Base-by-base conservation (phyloP, 2,329 filamentous ascomycete genomes). In the Aspergillus oerlinghausenensis region DNA sequence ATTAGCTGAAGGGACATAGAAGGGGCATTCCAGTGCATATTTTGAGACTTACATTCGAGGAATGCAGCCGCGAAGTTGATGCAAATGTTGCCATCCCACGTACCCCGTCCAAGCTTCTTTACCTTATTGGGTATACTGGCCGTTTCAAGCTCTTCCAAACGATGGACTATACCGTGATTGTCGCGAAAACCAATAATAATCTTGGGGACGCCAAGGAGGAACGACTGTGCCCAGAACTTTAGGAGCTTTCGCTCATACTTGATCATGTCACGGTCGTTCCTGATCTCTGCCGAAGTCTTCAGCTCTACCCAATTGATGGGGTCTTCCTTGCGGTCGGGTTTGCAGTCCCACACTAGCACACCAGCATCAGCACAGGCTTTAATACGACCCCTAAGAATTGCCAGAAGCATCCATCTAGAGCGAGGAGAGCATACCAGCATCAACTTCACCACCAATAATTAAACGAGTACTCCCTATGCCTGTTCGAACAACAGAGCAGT, bases 161-260 rank as follows among this genome's bases (percentile, higher is more conserved):
- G 80, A 50, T 81, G 80, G 23, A 99, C 79, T 53, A 90, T 82
- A 7, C 94, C 93, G 55, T 87, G 69, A 55, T 82, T 84, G 35
- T 84, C 87, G 50, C 94, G 86, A 71, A 94, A 97, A 0, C 94
- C 94, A 29, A 99, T 89, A 49, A 97, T 85, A 62, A 99, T 90
- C 63, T 88, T 94, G 0, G 92, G 91, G 1, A 97, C 92, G 43
- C 93, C 93, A 1, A 99, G 86, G 2, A 99, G 80, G 69, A 96
- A 99, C 0, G 90, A 96, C 73, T 97, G 94, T 14, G 93, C 90
- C 94, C 94, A 99, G 76, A 93, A 96, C 68, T 95, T 95, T 74
- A 96, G 84, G 54, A 97, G 82, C 72, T 97, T 97, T 50, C 89
- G 84, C 74, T 97, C 90, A 70, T 93, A 96, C 60, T 86, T 88